Percentiles rank a stretch among this genome's conserved stretches.
Evolutionary conservation across 192 early-diverging fungal genomes (phyloP).

Genomic region (Coemansia sp.): DNA sequence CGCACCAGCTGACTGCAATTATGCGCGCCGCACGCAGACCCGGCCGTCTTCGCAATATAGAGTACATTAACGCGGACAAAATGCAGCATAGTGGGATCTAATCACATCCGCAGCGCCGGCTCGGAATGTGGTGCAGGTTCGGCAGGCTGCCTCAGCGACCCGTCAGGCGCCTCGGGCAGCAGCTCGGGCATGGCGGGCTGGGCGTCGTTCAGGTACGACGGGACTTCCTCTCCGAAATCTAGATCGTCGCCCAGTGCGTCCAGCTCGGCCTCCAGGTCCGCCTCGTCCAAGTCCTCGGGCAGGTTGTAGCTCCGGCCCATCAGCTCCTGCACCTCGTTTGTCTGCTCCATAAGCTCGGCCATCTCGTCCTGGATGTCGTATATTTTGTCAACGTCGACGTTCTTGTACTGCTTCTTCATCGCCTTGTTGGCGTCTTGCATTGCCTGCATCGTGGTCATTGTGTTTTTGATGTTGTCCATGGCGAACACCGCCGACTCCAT

Average conservation of each 20-base stretch:
- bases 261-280: slow-evolving; percentile 97
- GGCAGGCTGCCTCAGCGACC: slow-evolving; percentile 14
- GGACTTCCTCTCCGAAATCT: slow-evolving; percentile 54
- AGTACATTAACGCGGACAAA: neutral
- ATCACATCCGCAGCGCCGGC: slow-evolving; percentile 34
- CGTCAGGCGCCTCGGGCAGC: slow-evolving; percentile 31
- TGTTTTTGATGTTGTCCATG: slow-evolving; percentile 95
- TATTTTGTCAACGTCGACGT: slow-evolving; percentile 91
- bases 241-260: slow-evolving; percentile 95
- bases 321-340: slow-evolving; percentile 96
- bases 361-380: slow-evolving; percentile 94
- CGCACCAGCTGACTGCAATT: neutral
- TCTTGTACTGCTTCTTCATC: slow-evolving; percentile 95
- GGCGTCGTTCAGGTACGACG: slow-evolving; percentile 34
- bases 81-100: neutral
- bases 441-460: slow-evolving; percentile 92
- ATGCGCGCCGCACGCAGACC: neutral
- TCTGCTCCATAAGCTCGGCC: slow-evolving; percentile 95
- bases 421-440: slow-evolving; percentile 95
- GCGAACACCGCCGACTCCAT: slow-evolving; percentile 95
- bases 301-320: slow-evolving; percentile 87
- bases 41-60: neutral
- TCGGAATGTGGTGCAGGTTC: slow-evolving; percentile 10
- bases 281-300: slow-evolving; percentile 94
- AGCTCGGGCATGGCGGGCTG: slow-evolving; percentile 32